Base-by-base conservation (phyloP, 305 asterid genomes). In the Fraxinus albicans region DNA sequence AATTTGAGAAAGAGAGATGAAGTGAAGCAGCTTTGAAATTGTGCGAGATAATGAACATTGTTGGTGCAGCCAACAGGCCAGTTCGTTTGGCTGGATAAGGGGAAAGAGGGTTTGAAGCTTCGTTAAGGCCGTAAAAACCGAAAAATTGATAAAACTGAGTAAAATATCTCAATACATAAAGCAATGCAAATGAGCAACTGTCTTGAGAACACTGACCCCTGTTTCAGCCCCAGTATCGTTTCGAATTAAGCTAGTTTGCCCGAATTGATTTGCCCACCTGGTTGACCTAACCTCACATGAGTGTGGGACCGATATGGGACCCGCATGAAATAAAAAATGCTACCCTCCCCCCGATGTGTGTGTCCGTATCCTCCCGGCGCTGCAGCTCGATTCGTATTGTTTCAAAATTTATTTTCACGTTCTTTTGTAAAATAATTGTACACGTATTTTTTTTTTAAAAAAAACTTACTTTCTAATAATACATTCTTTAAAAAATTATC, bases 41-140 rank as follows among this genome's bases (percentile, higher is more conserved):
- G 55, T 84, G 84, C 44, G 88, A 85, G 80, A 85, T 78, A 83
- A 88, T 72, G 83, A 89, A 91, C 90, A 89, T 90, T 47, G 84
- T 78, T 53, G 81, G 80, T 38, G 74, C 77, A 76, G 47, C 67
- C 34, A 13, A 50, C 73, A 25, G 58, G 65, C 55, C 50, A 75
- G 7, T 36, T 40, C 79, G 34, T 31, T 60, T 77, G 72, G 47
- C 67, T 8, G 13, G 42, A 63, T 31, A 78, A 78, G 69, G 73
- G 65, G 31, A 67, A 7, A 8, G 42, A 81, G 85, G 89, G 47
- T 81, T 82, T 33, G 50, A 31, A 73, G 67, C 67, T 55, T 55
- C 67, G 27, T 19, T 55, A 55, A 55, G 10, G 27, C 27, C 1
- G 35, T 10, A 67, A 60, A 60, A 58, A 0, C 0, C 3, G 7